phyloP scores from a whole-genome alignment of 2,329 filamentous ascomycete genomes.

The Nemania sp. region DNA sequence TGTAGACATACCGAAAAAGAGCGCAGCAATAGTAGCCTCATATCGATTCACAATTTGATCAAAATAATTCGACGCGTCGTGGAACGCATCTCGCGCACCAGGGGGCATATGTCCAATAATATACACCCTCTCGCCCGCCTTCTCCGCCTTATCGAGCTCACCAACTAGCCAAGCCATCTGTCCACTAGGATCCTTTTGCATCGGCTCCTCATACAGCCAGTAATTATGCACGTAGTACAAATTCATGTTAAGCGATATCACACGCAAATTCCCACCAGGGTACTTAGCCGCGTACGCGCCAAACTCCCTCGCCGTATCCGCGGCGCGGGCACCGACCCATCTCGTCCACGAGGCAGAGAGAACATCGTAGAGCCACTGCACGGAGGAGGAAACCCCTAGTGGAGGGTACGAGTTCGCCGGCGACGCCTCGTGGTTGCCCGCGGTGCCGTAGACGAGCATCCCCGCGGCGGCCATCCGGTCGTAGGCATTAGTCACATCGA shows the following conservation, averaged over 20 bases:
- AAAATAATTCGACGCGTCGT: constrained; percentile 64
- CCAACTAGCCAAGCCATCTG: constrained; percentile 66
- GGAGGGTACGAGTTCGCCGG: constrained; percentile 66
- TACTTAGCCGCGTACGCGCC: constrained; percentile 64
- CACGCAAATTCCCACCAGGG: constrained; percentile 60
- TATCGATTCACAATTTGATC: constrained; percentile 67
- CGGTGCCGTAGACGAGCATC: constrained; percentile 62
- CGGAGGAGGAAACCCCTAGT: constrained; percentile 53
- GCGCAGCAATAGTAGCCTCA: constrained; percentile 63
- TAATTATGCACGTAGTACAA: constrained; percentile 70
- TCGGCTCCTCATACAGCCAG: constrained; percentile 63
- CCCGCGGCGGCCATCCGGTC: constrained; percentile 58
- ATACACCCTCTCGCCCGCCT: constrained; percentile 64
- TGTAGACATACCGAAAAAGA: constrained; percentile 61
- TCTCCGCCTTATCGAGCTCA: constrained; percentile 66
- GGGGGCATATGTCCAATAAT: constrained; percentile 69
- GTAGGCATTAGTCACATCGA: constrained; percentile 60
- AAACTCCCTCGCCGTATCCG: constrained; percentile 53
- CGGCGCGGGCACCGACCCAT: constrained; percentile 59
- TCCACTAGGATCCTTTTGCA: constrained; percentile 63
- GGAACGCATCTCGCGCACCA: constrained; percentile 63
- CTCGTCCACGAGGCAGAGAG: constrained; percentile 60
- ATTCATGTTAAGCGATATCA: constrained; percentile 72
- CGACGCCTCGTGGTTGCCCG: constrained; percentile 68
- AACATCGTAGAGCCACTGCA: constrained; percentile 66